Evolutionary conservation across 139 green algal genomes (phyloP).

Genomic region (Pleodorina starrii): DNA sequence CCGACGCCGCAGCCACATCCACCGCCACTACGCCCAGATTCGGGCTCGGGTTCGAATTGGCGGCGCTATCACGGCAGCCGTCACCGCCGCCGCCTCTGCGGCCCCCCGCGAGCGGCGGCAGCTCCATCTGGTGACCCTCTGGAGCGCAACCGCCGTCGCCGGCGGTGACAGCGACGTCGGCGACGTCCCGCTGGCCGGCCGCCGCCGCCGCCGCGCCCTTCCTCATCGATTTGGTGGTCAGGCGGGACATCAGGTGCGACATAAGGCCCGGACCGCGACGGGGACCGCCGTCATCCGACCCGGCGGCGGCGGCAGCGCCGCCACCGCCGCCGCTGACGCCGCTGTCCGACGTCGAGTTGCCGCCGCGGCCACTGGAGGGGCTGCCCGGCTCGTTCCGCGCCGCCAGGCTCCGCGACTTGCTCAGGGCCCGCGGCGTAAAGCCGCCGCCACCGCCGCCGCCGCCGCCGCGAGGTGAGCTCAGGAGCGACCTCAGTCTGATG

Average conservation of each 20-base stretch:
- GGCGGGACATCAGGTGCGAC: too few relatives aligned
- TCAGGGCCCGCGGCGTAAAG: neutral
- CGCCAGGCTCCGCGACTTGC: constrained; percentile 23
- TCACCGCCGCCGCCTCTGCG: too few relatives aligned
- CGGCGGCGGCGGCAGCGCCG: neutral
- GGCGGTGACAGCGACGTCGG: neutral
- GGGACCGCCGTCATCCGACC: neutral
- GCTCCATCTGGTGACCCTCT: too few relatives aligned
- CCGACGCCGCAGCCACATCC: too few relatives aligned
- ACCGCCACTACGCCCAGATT: too few relatives aligned
- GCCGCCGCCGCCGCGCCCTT: neutral
- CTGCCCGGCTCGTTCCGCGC: neutral
- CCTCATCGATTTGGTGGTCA: neutral
- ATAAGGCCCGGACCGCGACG: neutral
- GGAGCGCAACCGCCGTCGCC: neutral
- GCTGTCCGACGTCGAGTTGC: neutral
- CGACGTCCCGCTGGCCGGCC: neutral
- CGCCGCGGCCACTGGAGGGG: neutral
- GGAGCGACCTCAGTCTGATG: neutral
- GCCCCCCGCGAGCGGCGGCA: too few relatives aligned
- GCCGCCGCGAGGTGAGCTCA: neutral
- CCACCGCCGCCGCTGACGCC: neutral
- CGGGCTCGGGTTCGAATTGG: too few relatives aligned
- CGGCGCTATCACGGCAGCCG: too few relatives aligned
- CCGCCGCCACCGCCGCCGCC: neutral